Conservation (phyloP, 345 rosid species). For the rapeseed (Brassica napus) region Da-Ae NC_063436.1:20422001-20422500, state of each 20-base stretch:
- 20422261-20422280: background rate
- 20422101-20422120: background rate
- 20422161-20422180: background rate
- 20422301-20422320: background rate
- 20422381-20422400: background rate
- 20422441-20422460: background rate
- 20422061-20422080: background rate
- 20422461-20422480: too few species aligned
- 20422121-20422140: background rate
- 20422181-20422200: background rate
- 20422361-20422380: background rate
- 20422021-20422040: background rate
- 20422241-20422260: background rate
- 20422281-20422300: background rate
- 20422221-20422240: background rate
- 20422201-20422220: background rate
- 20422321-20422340: background rate
- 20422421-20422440: background rate
- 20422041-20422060: background rate
- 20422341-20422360: background rate
- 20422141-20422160: background rate
- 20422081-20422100: background rate
- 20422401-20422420: background rate
- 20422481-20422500: too few species aligned
- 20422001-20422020: background rate